Base-by-base conservation (phyloP, 1,139 yeast species). In the Scheffersomyces titani region DNA sequence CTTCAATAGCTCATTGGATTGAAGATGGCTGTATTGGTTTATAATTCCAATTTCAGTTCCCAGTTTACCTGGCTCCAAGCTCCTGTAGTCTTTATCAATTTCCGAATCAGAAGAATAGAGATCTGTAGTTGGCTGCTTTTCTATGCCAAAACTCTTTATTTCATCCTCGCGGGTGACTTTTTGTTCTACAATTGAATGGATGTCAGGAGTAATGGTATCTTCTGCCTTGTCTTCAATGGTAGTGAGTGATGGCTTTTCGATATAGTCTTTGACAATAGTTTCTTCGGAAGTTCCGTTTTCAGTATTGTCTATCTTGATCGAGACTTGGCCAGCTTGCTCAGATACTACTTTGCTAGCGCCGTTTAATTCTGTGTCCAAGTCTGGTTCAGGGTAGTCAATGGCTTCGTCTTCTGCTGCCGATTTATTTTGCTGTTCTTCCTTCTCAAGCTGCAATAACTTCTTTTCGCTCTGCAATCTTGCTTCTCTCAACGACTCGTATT, bases 11-110 rank as follows among this genome's bases (percentile, higher is more conserved):
- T 64, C 67, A 1, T 51, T 49, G 3, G 69, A 58, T 18, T 60
- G 55, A 18, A 65, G 51, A 44, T 65, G 52, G 5, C 62, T 62
- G 52, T 70, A 70, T 49, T 66, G 69, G 54, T 57, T 63, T 45
- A 70, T 70, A 9, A 70, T 63, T 13, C 69, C 69, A n/a, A 69
- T 50, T 52, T 70, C 73, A 6, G 66, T 54, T 18, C 51, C 40
- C n/a, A 24, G 21, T 19, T 24, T 40, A 13, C 53, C 58, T 18
- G 60, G 59, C 18, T 55, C 64, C 49, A 56, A 57, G 40, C 51
- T 53, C 22, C 52, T 55, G 50, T 44, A 48, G 11, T 60, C 51
- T 6, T 52, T 55, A 19, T 51, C 53, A n/a, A 49, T 51, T 20
- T 57, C 58, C 6, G 51, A 54, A 36, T 54, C 59, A 7, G 54